Evolutionary conservation across 768 basidiomycete species (phyloP).

Genomic region (Leccinum boreale): DNA sequence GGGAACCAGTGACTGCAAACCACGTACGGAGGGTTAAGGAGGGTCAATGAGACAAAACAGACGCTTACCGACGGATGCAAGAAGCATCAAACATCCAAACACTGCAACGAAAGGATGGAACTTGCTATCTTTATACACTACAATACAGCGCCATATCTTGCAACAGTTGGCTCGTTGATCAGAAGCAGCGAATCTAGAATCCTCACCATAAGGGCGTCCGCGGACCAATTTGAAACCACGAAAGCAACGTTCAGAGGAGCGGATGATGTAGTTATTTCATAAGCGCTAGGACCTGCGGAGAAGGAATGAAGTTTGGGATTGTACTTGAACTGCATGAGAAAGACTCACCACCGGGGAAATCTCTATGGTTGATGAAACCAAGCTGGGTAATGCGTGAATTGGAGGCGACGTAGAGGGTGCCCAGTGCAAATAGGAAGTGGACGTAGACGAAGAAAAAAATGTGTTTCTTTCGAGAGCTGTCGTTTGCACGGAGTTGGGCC

Average conservation of each 20-base stretch:
- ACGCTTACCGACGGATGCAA: conserved; percentile 24
- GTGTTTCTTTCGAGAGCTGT: conserved; percentile 12
- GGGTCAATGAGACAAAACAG: not conserved
- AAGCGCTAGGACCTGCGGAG: conserved; percentile 22
- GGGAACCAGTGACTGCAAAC: conserved; percentile 24
- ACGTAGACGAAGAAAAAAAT: conserved; percentile 30
- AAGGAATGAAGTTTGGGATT: too few species aligned
- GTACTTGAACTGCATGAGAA: not conserved
- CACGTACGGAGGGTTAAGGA: not conserved
- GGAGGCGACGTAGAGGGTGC: conserved; percentile 25
- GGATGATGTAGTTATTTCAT: conserved; percentile 24
- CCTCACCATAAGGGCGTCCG: conserved; percentile 30
- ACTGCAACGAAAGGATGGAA: conserved; percentile 14
- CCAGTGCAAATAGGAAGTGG: conserved; percentile 26
- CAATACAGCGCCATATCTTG: conserved; percentile 32
- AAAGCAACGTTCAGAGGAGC: conserved; percentile 28
- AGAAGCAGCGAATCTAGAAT: not conserved
- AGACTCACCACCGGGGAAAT: conserved; percentile 30
- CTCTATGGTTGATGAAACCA: conserved; percentile 29
- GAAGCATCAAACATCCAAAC: conserved; percentile 20
- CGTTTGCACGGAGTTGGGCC: conserved; percentile 15
- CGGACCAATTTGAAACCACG: conserved; percentile 31
- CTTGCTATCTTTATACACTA: conserved; percentile 30
- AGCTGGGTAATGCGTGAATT: conserved; percentile 27
- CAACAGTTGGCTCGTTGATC: not conserved